A percentile compares a stretch with the other conserved stretches of the same genome.
phyloP scores from a whole-genome alignment of 176 grass and related monocot species.

The Chloris gayana region DNA sequence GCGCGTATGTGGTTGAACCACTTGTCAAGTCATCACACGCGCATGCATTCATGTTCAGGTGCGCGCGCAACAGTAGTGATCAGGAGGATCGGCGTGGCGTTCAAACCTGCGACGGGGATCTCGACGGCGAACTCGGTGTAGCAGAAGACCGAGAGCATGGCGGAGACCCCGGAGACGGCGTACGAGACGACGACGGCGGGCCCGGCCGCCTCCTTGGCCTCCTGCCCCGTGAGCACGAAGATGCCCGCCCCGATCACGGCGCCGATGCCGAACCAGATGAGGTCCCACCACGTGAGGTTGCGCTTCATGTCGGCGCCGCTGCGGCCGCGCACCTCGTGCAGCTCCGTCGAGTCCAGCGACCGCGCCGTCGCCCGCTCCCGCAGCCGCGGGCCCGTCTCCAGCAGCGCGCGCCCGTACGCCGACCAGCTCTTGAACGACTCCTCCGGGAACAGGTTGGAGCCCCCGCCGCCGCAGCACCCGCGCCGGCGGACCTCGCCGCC shows the following conservation, averaged over 20 bases:
- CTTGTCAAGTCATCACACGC: not conserved
- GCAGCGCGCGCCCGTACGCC: conserved; percentile 57
- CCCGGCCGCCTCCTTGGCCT: conserved; percentile 56
- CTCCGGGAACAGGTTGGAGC: conserved; percentile 60
- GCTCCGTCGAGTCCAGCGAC: conserved; percentile 54
- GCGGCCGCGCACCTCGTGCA: conserved; percentile 60
- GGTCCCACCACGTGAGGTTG: conserved; percentile 79
- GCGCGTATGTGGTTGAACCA: not conserved
- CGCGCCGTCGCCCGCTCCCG: conserved; percentile 53
- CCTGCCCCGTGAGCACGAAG: conserved; percentile 81
- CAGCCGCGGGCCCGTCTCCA: conserved; percentile 58
- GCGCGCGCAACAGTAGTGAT: not conserved
- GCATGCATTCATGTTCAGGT: not conserved
- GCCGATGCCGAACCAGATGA: conserved; percentile 81
- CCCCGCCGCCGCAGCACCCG: conserved; percentile 28
- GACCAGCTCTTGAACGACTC: conserved; percentile 73
- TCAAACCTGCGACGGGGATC: conserved; percentile 74
- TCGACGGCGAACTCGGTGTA: conserved; percentile 98
- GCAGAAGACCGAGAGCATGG: conserved; percentile 97
- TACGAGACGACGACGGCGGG: conserved; percentile 91
- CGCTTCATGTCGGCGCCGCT: conserved; percentile 75
- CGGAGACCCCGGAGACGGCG: conserved; percentile 81
- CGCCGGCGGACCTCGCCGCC: conserved; percentile 24
- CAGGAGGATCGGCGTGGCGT: not conserved
- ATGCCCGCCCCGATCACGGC: conserved; percentile 81